Conservation (phyloP, 1,284 basidiomycete genomes). For the Tilletia caries region DNA sequence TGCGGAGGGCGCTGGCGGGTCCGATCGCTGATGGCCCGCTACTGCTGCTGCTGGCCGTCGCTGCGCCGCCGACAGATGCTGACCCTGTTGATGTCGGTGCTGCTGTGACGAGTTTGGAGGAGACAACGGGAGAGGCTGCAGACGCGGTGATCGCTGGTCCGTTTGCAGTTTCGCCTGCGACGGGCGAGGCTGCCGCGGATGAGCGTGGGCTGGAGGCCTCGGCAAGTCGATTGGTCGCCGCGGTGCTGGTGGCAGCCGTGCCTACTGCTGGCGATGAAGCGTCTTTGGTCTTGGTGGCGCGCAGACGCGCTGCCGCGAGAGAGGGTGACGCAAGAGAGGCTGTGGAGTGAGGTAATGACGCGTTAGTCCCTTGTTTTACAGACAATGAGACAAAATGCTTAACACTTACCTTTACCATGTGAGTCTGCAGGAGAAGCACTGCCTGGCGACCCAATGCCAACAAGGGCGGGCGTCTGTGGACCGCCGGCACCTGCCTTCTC, state of each 20-base stretch:
- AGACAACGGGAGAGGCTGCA: not conserved
- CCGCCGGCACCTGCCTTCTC: conserved; percentile 37
- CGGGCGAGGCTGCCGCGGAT: not conserved
- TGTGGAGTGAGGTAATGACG: not conserved
- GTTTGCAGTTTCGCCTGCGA: not conserved
- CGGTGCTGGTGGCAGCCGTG: not conserved
- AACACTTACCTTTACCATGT: too few relatives aligned
- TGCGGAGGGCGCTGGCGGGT: not conserved
- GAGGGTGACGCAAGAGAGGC: not conserved
- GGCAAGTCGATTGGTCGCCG: too few relatives aligned
- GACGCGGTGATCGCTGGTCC: not conserved
- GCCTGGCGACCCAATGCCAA: not conserved
- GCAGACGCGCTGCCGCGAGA: not conserved
- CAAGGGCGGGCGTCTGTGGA: not conserved
- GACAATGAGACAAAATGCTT: too few relatives aligned
- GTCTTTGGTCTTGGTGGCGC: conserved; percentile 2
- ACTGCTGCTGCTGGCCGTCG: too few relatives aligned
- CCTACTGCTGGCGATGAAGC: not conserved
- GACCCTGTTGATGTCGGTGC: too few relatives aligned
- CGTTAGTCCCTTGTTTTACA: too few relatives aligned
- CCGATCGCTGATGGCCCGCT: too few relatives aligned
- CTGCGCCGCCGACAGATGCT: too few relatives aligned
- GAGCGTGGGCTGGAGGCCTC: not conserved
- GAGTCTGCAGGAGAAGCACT: too few relatives aligned
- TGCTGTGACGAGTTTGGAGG: not conserved